Evolutionary conservation across 352 stramenopile species (phyloP).

Genomic region (Phytophthora citricola): DNA sequence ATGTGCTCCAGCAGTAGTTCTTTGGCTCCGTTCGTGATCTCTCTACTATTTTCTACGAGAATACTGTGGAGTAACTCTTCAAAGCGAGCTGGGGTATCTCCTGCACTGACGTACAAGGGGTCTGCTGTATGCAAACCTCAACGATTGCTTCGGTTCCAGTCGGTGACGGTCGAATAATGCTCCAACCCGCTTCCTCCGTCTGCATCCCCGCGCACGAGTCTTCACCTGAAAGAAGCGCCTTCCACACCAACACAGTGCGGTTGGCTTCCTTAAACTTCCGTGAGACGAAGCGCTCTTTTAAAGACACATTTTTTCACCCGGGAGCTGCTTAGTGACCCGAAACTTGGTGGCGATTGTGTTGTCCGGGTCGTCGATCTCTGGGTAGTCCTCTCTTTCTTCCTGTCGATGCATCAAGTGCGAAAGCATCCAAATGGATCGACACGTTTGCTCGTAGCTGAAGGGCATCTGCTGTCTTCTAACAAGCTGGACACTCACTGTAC

Average conservation of each 20-base stretch:
- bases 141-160: neutral
- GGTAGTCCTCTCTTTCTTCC: conserved; percentile 5
- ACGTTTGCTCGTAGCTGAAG: conserved; percentile 11
- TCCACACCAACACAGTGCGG: conserved; percentile 9
- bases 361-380: neutral
- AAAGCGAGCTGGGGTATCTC: neutral
- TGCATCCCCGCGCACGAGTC: conserved; percentile 1
- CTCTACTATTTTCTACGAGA: conserved; percentile 14
- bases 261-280: neutral
- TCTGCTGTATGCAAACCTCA: conserved; percentile 12
- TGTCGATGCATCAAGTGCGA: conserved; percentile 7
- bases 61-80: conserved; percentile 6
- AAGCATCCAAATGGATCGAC: conserved; percentile 8
- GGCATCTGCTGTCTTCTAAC: conserved; percentile 11
- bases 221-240: conserved; percentile 8
- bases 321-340: conserved; percentile 4
- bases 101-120: neutral
- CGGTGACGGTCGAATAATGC: conserved; percentile 7
- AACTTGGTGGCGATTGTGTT: conserved; percentile 8
- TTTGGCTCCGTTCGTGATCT: conserved; percentile 14
- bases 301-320: neutral
- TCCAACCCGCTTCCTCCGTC: conserved; percentile 14
- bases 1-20: conserved; percentile 11
- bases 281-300: neutral
- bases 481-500: neutral